Percentiles rank a stretch among this genome's conserved stretches.
These are phyloP conservation scores for Albatrellus ellisii DNA, from an alignment of 768 basidiomycete genomes.

Conservation along the genomic window DNA sequence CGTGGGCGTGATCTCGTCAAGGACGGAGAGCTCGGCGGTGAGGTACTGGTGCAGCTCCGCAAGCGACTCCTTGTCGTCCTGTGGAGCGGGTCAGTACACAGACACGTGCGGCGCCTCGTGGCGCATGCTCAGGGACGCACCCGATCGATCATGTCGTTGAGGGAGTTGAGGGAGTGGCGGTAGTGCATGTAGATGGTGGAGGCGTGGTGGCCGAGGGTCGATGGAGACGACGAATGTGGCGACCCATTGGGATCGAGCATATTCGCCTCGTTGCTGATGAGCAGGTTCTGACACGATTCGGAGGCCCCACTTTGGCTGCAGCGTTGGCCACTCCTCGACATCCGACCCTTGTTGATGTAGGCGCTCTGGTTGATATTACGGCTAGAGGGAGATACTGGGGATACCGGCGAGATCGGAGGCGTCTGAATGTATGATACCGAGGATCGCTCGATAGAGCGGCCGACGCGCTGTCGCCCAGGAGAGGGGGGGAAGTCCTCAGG, in stretches of 20 bases:
- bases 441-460: slow-evolving; percentile 9
- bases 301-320: slow-evolving; percentile 31
- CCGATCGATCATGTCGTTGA: slow-evolving; percentile 66
- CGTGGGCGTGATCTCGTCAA: slow-evolving; percentile 13
- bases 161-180: slow-evolving; percentile 69
- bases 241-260: background rate
- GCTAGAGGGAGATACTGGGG: slow-evolving; percentile 2
- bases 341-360: slow-evolving; percentile 26
- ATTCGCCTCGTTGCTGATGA: slow-evolving; percentile 17
- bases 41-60: slow-evolving; percentile 64
- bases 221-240: slow-evolving; percentile 4
- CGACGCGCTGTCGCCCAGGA: slow-evolving; percentile 4
- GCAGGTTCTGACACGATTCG: slow-evolving; percentile 43
- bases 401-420: background rate
- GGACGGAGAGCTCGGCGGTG: slow-evolving; percentile 15
- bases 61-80: slow-evolving; percentile 71
- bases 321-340: slow-evolving; percentile 25
- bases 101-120: slow-evolving; percentile 2
- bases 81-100: slow-evolving; percentile 4
- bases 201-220: slow-evolving; percentile 6
- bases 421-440: background rate
- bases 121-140: slow-evolving; percentile 30
- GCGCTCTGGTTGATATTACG: slow-evolving; percentile 38
- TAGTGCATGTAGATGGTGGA: slow-evolving; percentile 55
- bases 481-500: background rate